Evolutionary conservation across 139 green algal genomes (phyloP).

Genomic region (Bryopsis sp.): DNA sequence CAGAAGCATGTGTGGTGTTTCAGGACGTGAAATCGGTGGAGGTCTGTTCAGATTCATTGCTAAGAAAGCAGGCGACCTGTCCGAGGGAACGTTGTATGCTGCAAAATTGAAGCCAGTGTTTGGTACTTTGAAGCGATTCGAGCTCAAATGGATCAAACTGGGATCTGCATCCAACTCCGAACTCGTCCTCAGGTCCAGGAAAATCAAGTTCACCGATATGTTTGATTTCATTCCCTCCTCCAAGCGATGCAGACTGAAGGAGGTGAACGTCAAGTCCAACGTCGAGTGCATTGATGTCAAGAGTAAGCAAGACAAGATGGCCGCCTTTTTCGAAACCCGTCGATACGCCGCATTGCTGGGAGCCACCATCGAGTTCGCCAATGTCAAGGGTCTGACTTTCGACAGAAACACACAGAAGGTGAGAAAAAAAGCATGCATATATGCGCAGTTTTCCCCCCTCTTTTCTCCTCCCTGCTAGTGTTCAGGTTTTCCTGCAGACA

Average conservation of each 20-base stretch:
- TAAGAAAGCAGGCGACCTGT: constrained; percentile 11
- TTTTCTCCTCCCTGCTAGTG: too few relatives aligned
- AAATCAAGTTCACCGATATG: constrained; percentile 10
- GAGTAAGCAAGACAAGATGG: constrained; percentile 25
- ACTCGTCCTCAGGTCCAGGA: not conserved
- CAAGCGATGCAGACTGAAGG: constrained; percentile 10
- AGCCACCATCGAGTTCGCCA: constrained; percentile 16
- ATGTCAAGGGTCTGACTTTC: constrained; percentile 4
- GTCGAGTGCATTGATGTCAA: constrained; percentile 42
- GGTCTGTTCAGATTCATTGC: constrained; percentile 25
- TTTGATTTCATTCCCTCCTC: constrained; percentile 14
- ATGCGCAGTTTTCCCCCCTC: too few relatives aligned
- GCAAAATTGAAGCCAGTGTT: constrained; percentile 8
- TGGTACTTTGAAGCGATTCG: not conserved
- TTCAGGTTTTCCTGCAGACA: not conserved
- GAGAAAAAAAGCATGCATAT: too few relatives aligned
- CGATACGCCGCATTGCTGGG: constrained; percentile 12
- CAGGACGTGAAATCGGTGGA: constrained; percentile 20
- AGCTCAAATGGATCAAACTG: constrained; percentile 12
- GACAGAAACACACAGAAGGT: not conserved
- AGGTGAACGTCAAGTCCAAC: constrained; percentile 18
- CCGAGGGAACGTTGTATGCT: constrained; percentile 18
- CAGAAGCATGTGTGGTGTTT: too few relatives aligned
- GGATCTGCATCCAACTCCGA: constrained; percentile 5
- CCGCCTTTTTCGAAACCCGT: constrained; percentile 21